Base-by-base conservation (phyloP, 139 green algal genomes). In the Chlorokybus atmophyticus region DNA sequence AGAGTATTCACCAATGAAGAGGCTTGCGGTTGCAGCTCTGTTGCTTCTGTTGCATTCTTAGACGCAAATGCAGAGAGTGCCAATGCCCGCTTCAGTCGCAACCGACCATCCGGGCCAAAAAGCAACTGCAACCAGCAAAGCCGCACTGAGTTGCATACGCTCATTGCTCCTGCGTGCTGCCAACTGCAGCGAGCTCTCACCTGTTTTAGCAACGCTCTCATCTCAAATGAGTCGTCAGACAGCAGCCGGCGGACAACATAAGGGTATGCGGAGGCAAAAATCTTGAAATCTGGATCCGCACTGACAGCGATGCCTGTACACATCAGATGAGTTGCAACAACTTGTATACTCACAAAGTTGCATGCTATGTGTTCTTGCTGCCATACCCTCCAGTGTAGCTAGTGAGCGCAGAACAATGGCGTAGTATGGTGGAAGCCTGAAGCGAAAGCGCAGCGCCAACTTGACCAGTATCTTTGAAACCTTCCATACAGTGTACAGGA, bases 291-390 rank as follows among this genome's bases (percentile, higher is more conserved):
- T 10, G 83, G 85, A 48, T 93, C 68, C 38, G 95, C 68, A 17
- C 80, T 94, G 71, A 98, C 75, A 75, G 86, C 95, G 72, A 98
- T 95, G 62, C 87, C n/a, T 60, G n/a, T 56, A 10, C 38, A 17
- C n/a, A 8, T 31, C 49, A n/a, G 21, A 41, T n/a, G 5, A 4
- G 51, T 24, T 21, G 14, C 8, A 57, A 29, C 25, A 41, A 2
- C 3, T n/a, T 27, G n/a, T 19, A 35, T 21, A 4, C 26, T 1
- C n/a, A 21, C 19, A 26, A 21, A 7, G 1, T 19, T 5, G 8
- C 26, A 19, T 24, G 2, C 1, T 52, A 47, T 79, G 66, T 3
- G 66, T 60, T 29, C 42, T 5, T 23, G 67, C 25, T 0, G 74
- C 64, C 24, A 73, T 56, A 28, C 78, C 79, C 49, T 85, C 79